Base-by-base conservation (phyloP, 495 filamentous ascomycete species). In the Mycothermus thermophilus region DNA sequence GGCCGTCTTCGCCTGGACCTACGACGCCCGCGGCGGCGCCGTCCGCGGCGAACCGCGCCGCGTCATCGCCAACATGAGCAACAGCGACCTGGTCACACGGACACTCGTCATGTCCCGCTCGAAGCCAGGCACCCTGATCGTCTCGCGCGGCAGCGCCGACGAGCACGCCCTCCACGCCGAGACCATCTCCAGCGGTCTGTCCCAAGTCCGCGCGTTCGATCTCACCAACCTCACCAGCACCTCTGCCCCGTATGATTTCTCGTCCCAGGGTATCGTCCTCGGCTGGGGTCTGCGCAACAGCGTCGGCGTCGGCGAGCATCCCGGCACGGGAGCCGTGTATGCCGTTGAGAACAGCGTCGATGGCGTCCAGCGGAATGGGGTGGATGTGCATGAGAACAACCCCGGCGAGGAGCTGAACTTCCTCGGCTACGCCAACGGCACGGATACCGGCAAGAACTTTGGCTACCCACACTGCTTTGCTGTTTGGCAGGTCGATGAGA, bases 391-490 rank as follows among this genome's bases (percentile, higher is more conserved):
- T 42, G 47, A 71, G 44, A 63, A 79, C 38, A 80, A 80, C 41
- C 77, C 77, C 1, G 77, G 69, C 22, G 77, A 80, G 52, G 77
- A 82, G 49, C 51, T 82, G 42, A 82, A 82, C 47, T 80, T 63
- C 48, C 68, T 73, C 7, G 77, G 77, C 0, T 66, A 59, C 32
- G 57, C 79, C 6, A 68, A 71, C 36, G 58, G 54, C 11, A 68
- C 65, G 0, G 42, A 37, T 11, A 63, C 59, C 0, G 39, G 29
- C 5, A 31, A 41, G 13, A 72, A 75, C 37, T 74, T 62, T 41
- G 75, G 77, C 4, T 80, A 79, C 43, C 77, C 77, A 10, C 50
- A 54, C 27, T 81, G 77, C 50, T 74, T 69, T 36, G 61, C 77
- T 0, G 64, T 67, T 2, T 81, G 76, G 75, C 55, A 67, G 35